Conservation (phyloP, 441 rosid genomes). For the Jatropha podagrica region DNA sequence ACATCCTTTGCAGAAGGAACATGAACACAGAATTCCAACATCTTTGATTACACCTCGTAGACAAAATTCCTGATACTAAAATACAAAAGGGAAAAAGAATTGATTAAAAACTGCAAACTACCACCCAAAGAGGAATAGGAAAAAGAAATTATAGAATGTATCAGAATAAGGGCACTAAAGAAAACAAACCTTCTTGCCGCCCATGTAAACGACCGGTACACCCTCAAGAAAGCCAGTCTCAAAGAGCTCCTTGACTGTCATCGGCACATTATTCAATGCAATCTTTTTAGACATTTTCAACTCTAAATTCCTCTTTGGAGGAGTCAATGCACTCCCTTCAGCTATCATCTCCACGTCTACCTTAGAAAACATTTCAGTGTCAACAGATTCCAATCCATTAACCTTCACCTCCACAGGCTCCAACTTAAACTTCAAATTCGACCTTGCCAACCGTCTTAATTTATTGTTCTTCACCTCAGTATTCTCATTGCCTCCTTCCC, state of each 20-base stretch:
- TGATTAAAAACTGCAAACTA: neutral
- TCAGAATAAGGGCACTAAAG: conserved; percentile 17
- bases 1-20: conserved; percentile 78
- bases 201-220: conserved; percentile 86
- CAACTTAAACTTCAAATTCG: conserved; percentile 34
- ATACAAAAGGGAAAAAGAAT: conserved; percentile 13
- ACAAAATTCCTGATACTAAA: conserved; percentile 73
- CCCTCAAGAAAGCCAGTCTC: conserved; percentile 98
- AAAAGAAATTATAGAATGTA: neutral
- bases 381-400: conserved; percentile 34
- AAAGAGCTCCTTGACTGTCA: conserved; percentile 89
- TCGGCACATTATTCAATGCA: conserved; percentile 55
- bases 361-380: conserved; percentile 25
- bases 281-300: conserved; percentile 58
- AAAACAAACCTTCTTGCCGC: conserved; percentile 70
- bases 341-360: conserved; percentile 54
- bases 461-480: conserved; percentile 16
- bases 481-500: conserved; percentile 20
- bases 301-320: conserved; percentile 51
- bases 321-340: conserved; percentile 43
- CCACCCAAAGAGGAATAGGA: neutral
- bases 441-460: conserved; percentile 29
- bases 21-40: conserved; percentile 91
- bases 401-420: conserved; percentile 43
- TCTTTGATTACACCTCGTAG: conserved; percentile 85